Evolutionary conservation across 805 yeast genomes (phyloP), one percentile per base, ranked within the genome.

Genomic region (Barnettozyma siamensis): DNA sequence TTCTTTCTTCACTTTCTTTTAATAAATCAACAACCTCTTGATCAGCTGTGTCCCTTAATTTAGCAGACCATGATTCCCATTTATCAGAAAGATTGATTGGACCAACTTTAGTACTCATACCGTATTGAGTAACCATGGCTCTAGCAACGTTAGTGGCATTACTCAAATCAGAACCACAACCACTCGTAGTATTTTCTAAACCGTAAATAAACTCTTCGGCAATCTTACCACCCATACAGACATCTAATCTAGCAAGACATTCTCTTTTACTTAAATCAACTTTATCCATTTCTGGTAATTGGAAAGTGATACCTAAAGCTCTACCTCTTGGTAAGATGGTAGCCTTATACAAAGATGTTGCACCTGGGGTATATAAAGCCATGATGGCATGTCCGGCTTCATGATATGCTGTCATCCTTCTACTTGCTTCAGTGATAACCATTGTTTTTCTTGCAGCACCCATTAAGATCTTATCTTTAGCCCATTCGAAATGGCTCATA

Each of bases 371-470:
- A 63, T 75, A 93, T 78, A 93, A 75, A 10, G 99, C 98, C 85
- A 91, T 88, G 43, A 93, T 87, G 5, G 99, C 99, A 66, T 93
- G 99, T 4, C 99, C 99, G 16, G 99, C 99, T 68, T 93, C 99
- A 66, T 93, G 99, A 63, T 81, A 93, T 2, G 99, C 99, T 15
- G 99, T 93, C 50, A 91, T 88, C 54, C 76, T 79, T 63, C 97
- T 78, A 0, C 95, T 77, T 46, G 91, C 96, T 62, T 93, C 97
- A 23, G 99, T 89, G 70, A 93, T 76, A 31, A 93, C 97, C 98
- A 91, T 91, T 20, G 96, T 86, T 66, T 86, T 87, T 63, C 95
- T 84, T 54, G 95, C 99, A 29, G 98, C 98, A 40, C 99, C 99
- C 85, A 93, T 80, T 58, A 94, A 70, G 42, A 94, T 93, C 67